Conservation (phyloP, 2,329 filamentous ascomycete genomes). For the Stromatinia cepivora region DNA sequence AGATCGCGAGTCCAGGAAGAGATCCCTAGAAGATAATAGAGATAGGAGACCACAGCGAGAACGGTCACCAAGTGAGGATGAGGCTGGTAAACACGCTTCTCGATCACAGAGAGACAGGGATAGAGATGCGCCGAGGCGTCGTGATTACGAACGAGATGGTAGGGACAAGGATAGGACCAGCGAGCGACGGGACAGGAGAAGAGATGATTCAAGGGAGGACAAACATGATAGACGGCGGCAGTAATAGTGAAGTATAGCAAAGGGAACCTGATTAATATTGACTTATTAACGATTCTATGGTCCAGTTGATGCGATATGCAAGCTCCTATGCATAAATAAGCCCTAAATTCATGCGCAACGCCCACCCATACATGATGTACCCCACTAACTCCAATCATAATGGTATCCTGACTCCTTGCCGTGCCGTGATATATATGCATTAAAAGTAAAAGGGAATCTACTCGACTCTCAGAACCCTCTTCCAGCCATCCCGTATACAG, state of each 20-base stretch:
- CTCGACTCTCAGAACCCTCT: conserved; percentile 62
- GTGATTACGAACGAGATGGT: conserved; percentile 7
- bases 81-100: conserved; percentile 7
- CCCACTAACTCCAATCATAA: conserved; percentile 17
- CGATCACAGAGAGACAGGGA: conserved; percentile 26
- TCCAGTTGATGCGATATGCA: not conserved
- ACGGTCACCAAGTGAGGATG: conserved; percentile 18
- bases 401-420: conserved; percentile 12
- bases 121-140: conserved; percentile 23
- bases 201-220: conserved; percentile 27
- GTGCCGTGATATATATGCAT: not conserved
- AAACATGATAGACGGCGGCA: conserved; percentile 24
- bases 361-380: conserved; percentile 1
- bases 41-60: conserved; percentile 14
- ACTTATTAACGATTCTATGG: not conserved
- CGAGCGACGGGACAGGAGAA: conserved; percentile 21
- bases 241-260: conserved; percentile 18
- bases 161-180: conserved; percentile 3
- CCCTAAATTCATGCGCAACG: not conserved
- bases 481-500: conserved; percentile 76
- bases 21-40: conserved; percentile 23
- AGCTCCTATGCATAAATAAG: not conserved
- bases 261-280: not conserved
- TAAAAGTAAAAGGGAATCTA: conserved; percentile 1
- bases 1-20: conserved; percentile 10